Percentiles rank a stretch among this genome's conserved stretches.
Evolutionary conservation across 176 grass and related monocot genomes (phyloP).

Genomic region (Zizania latifolia): DNA sequence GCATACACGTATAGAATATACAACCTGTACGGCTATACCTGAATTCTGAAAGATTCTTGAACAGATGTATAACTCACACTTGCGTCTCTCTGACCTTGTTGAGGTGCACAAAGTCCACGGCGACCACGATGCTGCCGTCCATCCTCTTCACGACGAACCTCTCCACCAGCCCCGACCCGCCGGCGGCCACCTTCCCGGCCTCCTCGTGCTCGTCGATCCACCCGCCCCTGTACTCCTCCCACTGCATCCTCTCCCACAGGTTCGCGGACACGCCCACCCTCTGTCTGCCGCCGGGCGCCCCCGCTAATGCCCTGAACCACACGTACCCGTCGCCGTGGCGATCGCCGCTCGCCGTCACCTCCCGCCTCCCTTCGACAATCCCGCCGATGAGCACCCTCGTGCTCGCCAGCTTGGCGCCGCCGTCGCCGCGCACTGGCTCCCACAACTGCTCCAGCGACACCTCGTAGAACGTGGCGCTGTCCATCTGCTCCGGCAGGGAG

Average conservation of each 20-base stretch:
- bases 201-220: constrained; percentile 29
- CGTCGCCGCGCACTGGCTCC: constrained; percentile 2
- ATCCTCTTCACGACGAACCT: constrained; percentile 35
- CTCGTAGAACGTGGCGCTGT: constrained; percentile 42
- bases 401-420: background rate
- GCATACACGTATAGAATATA: too few relatives aligned
- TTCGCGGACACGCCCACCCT: constrained; percentile 14
- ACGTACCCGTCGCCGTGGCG: constrained; percentile 21
- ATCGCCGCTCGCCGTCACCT: background rate
- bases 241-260: constrained; percentile 46
- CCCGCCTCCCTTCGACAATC: background rate
- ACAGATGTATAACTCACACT: too few relatives aligned
- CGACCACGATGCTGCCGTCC: constrained; percentile 25
- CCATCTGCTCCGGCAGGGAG: constrained; percentile 30
- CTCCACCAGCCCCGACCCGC: constrained; percentile 18
- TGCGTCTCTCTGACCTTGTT: constrained; percentile 29
- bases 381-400: constrained; percentile 33
- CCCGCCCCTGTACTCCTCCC: constrained; percentile 33
- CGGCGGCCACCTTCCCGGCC: background rate
- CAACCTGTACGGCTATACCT: too few relatives aligned
- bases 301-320: constrained; percentile 35
- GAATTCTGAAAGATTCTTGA: too few relatives aligned
- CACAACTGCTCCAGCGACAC: constrained; percentile 49
- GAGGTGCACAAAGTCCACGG: constrained; percentile 31
- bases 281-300: background rate